Percentiles rank a stretch among this genome's conserved stretches.
Evolutionary conservation across 768 basidiomycete genomes (phyloP).

Genomic region (Boletus bicolor): DNA sequence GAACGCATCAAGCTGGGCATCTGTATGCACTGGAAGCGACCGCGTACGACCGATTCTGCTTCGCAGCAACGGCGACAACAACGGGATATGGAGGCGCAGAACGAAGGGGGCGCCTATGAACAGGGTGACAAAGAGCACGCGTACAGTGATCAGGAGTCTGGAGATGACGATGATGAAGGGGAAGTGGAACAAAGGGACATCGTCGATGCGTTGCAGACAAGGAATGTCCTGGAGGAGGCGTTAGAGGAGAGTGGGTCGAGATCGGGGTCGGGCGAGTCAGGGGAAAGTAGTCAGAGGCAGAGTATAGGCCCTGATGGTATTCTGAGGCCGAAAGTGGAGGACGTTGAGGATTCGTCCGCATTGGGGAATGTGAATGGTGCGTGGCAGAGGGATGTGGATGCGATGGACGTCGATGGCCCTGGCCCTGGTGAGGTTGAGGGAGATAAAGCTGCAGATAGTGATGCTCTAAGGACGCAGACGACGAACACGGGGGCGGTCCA

Average conservation of each 20-base stretch:
- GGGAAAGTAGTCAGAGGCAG: constrained; percentile 36
- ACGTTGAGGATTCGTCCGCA: constrained; percentile 54
- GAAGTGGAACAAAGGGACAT: constrained; percentile 53
- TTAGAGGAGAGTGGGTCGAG: constrained; percentile 37
- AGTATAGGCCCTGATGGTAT: constrained; percentile 25
- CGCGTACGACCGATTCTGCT: constrained; percentile 31
- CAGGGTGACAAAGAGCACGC: constrained; percentile 23
- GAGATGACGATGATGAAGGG: constrained; percentile 57
- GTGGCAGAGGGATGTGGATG: constrained; percentile 20
- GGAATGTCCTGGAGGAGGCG: constrained; percentile 54
- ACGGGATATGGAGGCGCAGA: constrained; percentile 33
- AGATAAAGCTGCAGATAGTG: constrained; percentile 6
- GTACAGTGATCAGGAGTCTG: constrained; percentile 41
- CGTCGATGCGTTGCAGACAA: constrained; percentile 58
- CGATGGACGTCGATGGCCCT: constrained; percentile 36
- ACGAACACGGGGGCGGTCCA: constrained; percentile 27
- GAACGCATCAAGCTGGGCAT: constrained; percentile 65
- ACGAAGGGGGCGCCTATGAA: constrained; percentile 15
- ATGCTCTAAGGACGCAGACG: constrained; percentile 18
- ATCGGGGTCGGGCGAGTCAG: constrained; percentile 30
- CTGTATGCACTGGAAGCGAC: constrained; percentile 61
- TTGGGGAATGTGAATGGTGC: constrained; percentile 25
- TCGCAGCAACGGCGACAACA: constrained; percentile 33
- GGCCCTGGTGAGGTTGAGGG: constrained; percentile 27
- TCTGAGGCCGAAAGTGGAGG: constrained; percentile 49